Percentiles rank a stretch among this genome's conserved stretches.
Conservation (phyloP, 2,329 filamentous ascomycete species). For the Ascochyta viciae-villosae region DNA sequence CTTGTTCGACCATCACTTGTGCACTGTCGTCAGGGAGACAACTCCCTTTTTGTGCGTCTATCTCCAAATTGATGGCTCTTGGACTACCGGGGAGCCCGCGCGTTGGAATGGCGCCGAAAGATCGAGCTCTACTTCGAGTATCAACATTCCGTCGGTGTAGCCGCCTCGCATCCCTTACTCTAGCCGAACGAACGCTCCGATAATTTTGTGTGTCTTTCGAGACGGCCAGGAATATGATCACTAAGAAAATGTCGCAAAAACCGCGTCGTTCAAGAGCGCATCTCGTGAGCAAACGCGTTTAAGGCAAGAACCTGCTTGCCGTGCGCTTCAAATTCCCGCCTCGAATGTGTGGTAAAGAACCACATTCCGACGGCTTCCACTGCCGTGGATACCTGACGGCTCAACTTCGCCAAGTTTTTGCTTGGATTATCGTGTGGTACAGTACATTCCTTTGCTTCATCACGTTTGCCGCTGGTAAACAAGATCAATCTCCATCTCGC, state of each 20-base stretch:
- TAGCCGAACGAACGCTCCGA: background rate
- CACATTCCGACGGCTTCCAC: constrained; percentile 12
- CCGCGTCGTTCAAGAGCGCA: background rate
- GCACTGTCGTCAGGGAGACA: constrained; percentile 14
- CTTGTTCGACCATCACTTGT: background rate
- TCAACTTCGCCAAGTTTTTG: constrained; percentile 21
- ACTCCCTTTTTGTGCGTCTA: constrained; percentile 1
- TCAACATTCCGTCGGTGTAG: constrained; percentile 14
- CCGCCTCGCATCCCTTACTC: constrained; percentile 16
- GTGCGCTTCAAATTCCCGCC: background rate
- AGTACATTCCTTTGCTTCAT: constrained; percentile 30
- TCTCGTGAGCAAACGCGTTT: background rate
- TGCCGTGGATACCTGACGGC: constrained; percentile 8
- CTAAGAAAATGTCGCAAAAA: background rate
- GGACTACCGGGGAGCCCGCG: constrained; percentile 11
- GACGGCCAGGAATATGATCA: background rate
- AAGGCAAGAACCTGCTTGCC: background rate
- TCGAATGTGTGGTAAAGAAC: background rate
- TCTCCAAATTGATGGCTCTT: constrained; percentile 2
- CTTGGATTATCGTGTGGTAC: constrained; percentile 27
- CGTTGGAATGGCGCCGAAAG: constrained; percentile 17
- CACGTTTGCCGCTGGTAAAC: constrained; percentile 26
- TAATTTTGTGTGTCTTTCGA: background rate
- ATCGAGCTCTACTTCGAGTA: background rate
- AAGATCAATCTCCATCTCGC: constrained; percentile 31